These are phyloP conservation scores for Russula olivacea DNA, from an alignment of 768 basidiomycete genomes.

Conservation along the genomic window DNA sequence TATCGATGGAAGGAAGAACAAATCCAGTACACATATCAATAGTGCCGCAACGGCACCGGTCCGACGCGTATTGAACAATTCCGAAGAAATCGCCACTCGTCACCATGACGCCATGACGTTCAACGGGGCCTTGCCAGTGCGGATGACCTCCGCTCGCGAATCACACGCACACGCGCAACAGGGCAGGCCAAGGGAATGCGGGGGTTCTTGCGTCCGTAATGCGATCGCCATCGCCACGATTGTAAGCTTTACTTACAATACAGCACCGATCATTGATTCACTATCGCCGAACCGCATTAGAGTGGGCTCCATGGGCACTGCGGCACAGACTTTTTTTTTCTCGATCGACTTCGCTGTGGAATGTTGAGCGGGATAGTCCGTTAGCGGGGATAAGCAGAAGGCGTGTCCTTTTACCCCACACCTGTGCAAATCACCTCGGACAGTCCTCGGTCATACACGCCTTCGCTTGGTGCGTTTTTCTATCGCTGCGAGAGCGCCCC, in stretches of 20 bases:
- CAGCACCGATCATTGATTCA: background rate
- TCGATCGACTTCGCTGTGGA: background rate
- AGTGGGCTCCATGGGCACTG: background rate
- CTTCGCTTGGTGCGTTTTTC: background rate
- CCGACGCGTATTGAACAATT: background rate
- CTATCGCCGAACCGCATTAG: background rate
- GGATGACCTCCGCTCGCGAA: background rate
- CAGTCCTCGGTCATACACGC: background rate
- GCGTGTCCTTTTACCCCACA: background rate
- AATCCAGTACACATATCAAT: background rate
- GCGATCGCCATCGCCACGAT: background rate
- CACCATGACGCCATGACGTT: background rate
- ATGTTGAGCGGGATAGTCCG: background rate
- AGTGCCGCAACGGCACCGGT: background rate
- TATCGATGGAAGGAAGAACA: background rate
- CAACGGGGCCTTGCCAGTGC: background rate
- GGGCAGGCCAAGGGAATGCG: background rate
- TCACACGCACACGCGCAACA: slow-evolving; percentile 8
- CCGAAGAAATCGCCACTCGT: background rate
- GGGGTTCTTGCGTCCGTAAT: background rate
- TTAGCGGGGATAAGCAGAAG: background rate
- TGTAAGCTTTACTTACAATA: background rate
- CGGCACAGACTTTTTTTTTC: background rate
- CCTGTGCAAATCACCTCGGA: background rate
- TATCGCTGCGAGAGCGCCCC: slow-evolving; percentile 2